Conservation (phyloP, 2,329 filamentous ascomycete genomes). For the Penicillium sp. region DNA sequence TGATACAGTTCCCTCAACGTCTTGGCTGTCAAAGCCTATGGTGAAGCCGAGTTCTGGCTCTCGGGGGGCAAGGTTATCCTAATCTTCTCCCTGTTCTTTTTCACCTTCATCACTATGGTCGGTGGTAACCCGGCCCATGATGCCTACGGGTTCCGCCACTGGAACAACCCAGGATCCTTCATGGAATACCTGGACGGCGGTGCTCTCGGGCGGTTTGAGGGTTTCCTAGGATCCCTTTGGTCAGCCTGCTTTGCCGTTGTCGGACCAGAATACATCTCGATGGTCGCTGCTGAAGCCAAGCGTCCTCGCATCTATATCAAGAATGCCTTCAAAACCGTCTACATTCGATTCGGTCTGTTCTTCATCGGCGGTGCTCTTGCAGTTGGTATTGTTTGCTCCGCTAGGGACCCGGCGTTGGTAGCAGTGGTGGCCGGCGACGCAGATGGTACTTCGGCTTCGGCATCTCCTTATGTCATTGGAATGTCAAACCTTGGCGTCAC, state of each 20-base stretch:
- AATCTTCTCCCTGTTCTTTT: slow-evolving; percentile 67
- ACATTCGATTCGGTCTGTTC: slow-evolving; percentile 74
- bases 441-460: slow-evolving; percentile 46
- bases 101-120: slow-evolving; percentile 78
- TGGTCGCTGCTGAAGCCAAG: slow-evolving; percentile 66
- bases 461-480: slow-evolving; percentile 65
- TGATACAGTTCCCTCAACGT: slow-evolving; percentile 61
- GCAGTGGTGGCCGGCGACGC: slow-evolving; percentile 14
- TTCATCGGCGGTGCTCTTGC: slow-evolving; percentile 72
- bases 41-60: slow-evolving; percentile 60
- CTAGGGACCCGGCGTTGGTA: slow-evolving; percentile 53
- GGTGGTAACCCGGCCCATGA: slow-evolving; percentile 74
- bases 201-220: slow-evolving; percentile 56
- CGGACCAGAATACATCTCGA: slow-evolving; percentile 65
- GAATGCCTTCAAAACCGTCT: slow-evolving; percentile 73
- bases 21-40: slow-evolving; percentile 69
- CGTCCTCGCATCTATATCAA: slow-evolving; percentile 70
- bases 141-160: slow-evolving; percentile 69
- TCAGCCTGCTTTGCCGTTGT: slow-evolving; percentile 67
- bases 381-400: slow-evolving; percentile 69
- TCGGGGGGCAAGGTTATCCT: slow-evolving; percentile 64
- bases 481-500: slow-evolving; percentile 58
- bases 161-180: slow-evolving; percentile 65
- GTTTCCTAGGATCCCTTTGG: slow-evolving; percentile 68
- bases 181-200: slow-evolving; percentile 64